Percentiles rank a stretch among this genome's conserved stretches.
These are phyloP conservation scores for Lonicera japonica DNA, from an alignment of 129 eudicot species.

Conservation along the genomic window DNA sequence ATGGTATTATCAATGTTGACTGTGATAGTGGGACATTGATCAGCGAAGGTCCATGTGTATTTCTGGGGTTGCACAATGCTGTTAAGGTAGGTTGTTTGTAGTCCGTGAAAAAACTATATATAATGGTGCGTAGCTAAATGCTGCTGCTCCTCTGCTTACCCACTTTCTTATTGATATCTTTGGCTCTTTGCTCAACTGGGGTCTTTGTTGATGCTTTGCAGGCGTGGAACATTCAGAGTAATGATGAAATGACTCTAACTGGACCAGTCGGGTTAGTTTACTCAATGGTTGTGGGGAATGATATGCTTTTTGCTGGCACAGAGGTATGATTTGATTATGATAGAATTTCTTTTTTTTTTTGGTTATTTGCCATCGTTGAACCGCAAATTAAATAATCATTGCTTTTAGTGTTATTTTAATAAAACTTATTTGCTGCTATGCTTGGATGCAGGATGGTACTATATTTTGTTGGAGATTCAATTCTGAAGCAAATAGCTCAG, in stretches of 20 bases:
- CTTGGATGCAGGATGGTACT: slow-evolving; percentile 44
- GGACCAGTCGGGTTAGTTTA: slow-evolving; percentile 47
- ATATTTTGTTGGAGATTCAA: slow-evolving; percentile 53
- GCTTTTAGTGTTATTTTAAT: neutral
- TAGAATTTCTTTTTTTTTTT: neutral
- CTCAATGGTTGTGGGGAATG: slow-evolving; percentile 39
- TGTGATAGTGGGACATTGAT: slow-evolving; percentile 43
- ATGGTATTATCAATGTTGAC: slow-evolving; percentile 22
- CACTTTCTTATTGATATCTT: neutral
- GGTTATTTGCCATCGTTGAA: neutral
- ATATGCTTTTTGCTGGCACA: slow-evolving; percentile 54
- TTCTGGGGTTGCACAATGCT: slow-evolving; percentile 50
- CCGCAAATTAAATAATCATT: too few species aligned
- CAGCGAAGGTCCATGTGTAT: slow-evolving; percentile 61
- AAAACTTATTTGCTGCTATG: neutral
- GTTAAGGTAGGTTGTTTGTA: slow-evolving; percentile 38
- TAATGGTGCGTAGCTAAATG: neutral
- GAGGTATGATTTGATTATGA: slow-evolving; percentile 33
- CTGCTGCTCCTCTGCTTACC: too few species aligned
- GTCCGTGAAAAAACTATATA: neutral
- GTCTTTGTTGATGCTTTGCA: slow-evolving; percentile 8
- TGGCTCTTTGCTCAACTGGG: neutral
- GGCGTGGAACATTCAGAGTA: slow-evolving; percentile 60
- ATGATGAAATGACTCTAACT: slow-evolving; percentile 33
- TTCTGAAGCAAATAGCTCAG: slow-evolving; percentile 22